Evolutionary conservation across 441 rosid species (phyloP).

Genomic region (Populus hybrid): DNA sequence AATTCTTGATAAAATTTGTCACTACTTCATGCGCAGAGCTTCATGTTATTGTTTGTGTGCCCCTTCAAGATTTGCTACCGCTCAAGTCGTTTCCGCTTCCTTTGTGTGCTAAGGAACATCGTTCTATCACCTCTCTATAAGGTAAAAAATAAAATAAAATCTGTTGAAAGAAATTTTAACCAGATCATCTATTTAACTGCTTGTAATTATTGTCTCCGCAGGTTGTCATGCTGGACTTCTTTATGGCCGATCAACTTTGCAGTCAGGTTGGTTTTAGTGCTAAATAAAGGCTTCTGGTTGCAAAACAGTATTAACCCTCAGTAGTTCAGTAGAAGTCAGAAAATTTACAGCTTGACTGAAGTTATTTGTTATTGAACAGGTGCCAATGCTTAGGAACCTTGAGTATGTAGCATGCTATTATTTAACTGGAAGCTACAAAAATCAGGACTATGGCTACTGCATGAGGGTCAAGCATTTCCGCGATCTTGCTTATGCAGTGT

Average conservation of each 20-base stretch:
- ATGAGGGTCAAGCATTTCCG: constrained; percentile 67
- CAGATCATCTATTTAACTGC: constrained; percentile 7
- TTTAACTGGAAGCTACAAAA: constrained; percentile 87
- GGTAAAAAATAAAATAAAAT: constrained; percentile 28
- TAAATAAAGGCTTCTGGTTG: neutral
- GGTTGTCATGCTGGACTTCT: constrained; percentile 97
- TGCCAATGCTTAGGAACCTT: constrained; percentile 74
- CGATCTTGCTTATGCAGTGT: constrained; percentile 94
- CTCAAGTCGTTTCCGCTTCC: constrained; percentile 72
- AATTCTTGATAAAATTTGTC: neutral
- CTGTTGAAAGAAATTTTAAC: neutral
- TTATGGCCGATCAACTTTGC: constrained; percentile 99
- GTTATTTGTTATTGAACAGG: constrained; percentile 32
- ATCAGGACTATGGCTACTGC: constrained; percentile 86
- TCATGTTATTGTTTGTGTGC: constrained; percentile 58
- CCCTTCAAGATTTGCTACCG: constrained; percentile 74
- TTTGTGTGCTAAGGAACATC: constrained; percentile 71
- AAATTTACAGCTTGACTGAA: constrained; percentile 8
- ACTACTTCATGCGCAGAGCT: constrained; percentile 40
- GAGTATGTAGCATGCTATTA: constrained; percentile 92
- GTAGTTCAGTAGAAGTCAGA: neutral
- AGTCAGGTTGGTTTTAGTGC: constrained; percentile 60
- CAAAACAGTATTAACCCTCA: neutral
- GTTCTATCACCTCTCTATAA: constrained; percentile 86
- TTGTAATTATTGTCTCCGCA: constrained; percentile 17